phyloP scores from a whole-genome alignment of 2,329 filamentous ascomycete species.

The Colletotrichum musae region DNA sequence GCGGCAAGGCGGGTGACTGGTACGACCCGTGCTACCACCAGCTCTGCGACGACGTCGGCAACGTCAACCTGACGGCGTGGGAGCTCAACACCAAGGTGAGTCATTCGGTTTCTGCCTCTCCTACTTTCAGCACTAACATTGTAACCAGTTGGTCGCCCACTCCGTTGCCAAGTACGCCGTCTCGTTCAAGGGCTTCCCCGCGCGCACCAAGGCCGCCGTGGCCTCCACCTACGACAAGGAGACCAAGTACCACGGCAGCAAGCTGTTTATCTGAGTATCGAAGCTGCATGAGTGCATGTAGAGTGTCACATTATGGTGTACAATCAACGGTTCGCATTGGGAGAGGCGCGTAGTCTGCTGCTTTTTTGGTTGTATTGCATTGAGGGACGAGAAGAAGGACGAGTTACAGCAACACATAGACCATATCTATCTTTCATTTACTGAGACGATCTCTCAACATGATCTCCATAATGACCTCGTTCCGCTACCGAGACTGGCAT shows the following conservation, averaged over 20 bases:
- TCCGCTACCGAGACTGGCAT: conserved; percentile 45
- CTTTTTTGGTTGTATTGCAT: background rate
- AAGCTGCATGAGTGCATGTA: background rate
- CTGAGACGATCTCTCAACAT: background rate
- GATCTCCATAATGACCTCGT: too few relatives aligned
- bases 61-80: conserved; percentile 73
- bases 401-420: too few relatives aligned
- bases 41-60: conserved; percentile 71
- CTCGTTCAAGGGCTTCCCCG: conserved; percentile 76
- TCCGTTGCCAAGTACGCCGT: conserved; percentile 79
- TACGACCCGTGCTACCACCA: conserved; percentile 75
- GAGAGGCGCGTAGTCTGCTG: background rate
- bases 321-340: background rate
- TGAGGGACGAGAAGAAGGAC: too few relatives aligned
- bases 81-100: conserved; percentile 72
- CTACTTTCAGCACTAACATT: conserved; percentile 40
- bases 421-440: background rate
- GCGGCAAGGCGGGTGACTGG: conserved; percentile 75
- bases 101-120: background rate
- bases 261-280: conserved; percentile 60
- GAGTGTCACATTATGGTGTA: conserved; percentile 2
- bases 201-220: conserved; percentile 57
- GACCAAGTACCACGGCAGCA: conserved; percentile 65
- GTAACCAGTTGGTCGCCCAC: conserved; percentile 74
- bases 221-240: conserved; percentile 50